Evolutionary conservation across 371 early-diverging fungal genomes (phyloP).

Genomic region (Amoeboaphelidium protococcarum): DNA sequence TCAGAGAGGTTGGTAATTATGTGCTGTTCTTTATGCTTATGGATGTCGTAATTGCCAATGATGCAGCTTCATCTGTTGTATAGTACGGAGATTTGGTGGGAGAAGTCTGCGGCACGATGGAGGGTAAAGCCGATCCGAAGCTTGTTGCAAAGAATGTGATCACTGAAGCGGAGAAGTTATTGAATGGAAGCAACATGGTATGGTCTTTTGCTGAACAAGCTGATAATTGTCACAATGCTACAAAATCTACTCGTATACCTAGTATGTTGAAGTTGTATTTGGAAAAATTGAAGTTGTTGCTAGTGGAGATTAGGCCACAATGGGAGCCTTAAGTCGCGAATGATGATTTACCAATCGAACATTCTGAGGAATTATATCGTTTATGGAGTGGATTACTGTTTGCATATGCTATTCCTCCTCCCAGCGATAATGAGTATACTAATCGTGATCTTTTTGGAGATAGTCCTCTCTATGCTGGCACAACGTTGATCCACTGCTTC

Average conservation of each 20-base stretch:
- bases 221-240: conserved; percentile 1
- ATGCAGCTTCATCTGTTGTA: background rate
- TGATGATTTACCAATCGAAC: too few species aligned
- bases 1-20: conserved; percentile 18
- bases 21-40: conserved; percentile 8
- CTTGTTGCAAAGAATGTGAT: background rate
- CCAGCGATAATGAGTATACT: background rate
- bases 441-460: conserved; percentile 1
- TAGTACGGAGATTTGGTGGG: background rate
- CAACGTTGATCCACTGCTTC: conserved; percentile 9
- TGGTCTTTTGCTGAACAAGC: conserved; percentile 5
- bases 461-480: background rate
- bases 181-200: conserved; percentile 4
- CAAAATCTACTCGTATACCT: too few species aligned
- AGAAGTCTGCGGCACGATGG: too few species aligned
- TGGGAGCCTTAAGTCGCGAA: too few species aligned
- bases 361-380: too few species aligned
- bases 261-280: too few species aligned
- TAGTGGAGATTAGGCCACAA: too few species aligned
- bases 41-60: conserved; percentile 1
- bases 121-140: too few species aligned
- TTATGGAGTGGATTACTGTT: too few species aligned
- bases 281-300: too few species aligned
- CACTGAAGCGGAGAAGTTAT: background rate
- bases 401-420: background rate